Evolutionary conservation across 257 asterid species (phyloP), one percentile per base, ranked within the genome.

Genomic region (Scutellaria barbata): DNA sequence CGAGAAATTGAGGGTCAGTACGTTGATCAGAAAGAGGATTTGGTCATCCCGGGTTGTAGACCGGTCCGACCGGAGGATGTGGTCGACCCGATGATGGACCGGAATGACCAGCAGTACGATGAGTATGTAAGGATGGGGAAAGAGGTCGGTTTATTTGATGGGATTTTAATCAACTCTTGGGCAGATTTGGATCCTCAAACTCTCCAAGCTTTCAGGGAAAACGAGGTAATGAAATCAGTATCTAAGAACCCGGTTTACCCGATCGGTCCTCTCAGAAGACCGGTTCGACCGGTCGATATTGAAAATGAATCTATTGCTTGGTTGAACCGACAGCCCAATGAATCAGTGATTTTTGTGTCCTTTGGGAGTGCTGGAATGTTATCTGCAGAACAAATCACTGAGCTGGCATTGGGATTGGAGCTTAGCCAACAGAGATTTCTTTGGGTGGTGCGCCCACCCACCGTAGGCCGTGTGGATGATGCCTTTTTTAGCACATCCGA

Each of bases 361-460:
- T 88, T 90, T 22, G 96, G 97, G 1, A 90, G 94, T 16, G 97
- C 90, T 4, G 96, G 96, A 1, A 54, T 79, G 54, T 63, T 88
- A 1, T 76, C 90, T 0, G 67, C 50, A 0, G 69, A 77, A 10
- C 97, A 88, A 35, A 81, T 52, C 0, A 85, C 66, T 0, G 96
- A 90, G 81, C 62, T 88, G 17, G 96, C 94, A 10, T 84, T 74
- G 69, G 96, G 97, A 1, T 45, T 90, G 67, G 96, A 88, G 76
- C 45, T 80, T 76, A 90, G 92, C 56, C 64, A 37, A 0, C 85
- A 86, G 53, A 83, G 85, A 55, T 90, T 86, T 67, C 8, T 86
- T 41, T 88, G 97, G 96, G 93, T 88, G 82, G 87, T 84, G 47
- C 84, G 92, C 0, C 84, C 81, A 0, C 92, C 94, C 4, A 77